Base-by-base conservation (phyloP, 495 filamentous ascomycete species). In the Trichoderma orchidacearum region DNA sequence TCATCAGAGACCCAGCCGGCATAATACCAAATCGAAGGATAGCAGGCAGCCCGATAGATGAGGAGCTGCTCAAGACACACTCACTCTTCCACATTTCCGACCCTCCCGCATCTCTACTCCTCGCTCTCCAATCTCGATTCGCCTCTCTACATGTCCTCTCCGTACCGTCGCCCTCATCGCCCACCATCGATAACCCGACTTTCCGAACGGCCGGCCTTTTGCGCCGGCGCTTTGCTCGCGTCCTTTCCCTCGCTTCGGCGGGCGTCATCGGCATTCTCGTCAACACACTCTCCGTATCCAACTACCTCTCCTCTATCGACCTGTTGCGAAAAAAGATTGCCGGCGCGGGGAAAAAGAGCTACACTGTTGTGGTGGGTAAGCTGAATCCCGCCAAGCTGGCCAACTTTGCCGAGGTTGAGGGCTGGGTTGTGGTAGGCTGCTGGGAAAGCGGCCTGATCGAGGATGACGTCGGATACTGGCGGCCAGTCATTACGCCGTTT, bases 381-480 rank as follows among this genome's bases (percentile, higher is more conserved):
- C 75, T 97, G 2, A 97, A 97, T 64, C 86, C 90, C 0, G 90
- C 90, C 56, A 98, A 98, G 68, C 75, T 98, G 5, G 94, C 93
- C 23, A 98, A 98, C 69, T 98, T 98, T 68, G 80, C 84, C 54
- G 93, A 98, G 69, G 79, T 98, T 11, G 91, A 87, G 18, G 94
- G 87, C 13, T 98, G 93, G 93, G 90, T 97, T 0, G 91, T 96
- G 0, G 86, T 98, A 38, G 94, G 94, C 9, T 98, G 93, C 70
- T 97, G 94, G 93, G 93, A 98, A 69, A 95, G 92, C 64, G 85
- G 85, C 57, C 72, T 97, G 48, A 80, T 97, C 12, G 88, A 87
- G 61, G 86, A 86, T 59, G 85, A 85, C 60, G 89, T 88, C 11
- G 70, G 69, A 0, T 90, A 93, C 62, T 96, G 80, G 72, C 84